These are phyloP conservation scores for Sisymbrium irio DNA, from an alignment of 345 rosid species.

Conservation along the genomic window DNA sequence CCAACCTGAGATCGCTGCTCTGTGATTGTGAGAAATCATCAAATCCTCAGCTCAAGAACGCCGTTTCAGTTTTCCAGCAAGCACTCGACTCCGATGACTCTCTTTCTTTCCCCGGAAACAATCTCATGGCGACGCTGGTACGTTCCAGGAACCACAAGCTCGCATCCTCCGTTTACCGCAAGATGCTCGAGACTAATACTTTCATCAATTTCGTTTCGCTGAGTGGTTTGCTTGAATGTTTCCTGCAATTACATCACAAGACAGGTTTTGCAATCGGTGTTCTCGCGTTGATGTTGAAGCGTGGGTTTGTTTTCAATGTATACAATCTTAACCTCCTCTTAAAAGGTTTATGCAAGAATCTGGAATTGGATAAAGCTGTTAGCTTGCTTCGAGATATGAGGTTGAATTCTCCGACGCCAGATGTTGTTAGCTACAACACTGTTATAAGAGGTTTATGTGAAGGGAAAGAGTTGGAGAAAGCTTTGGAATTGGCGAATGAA, in stretches of 20 bases:
- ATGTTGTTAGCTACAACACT: constrained; percentile 48
- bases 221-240: constrained; percentile 55
- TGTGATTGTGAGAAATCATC: constrained; percentile 35
- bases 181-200: constrained; percentile 39
- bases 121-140: constrained; percentile 49
- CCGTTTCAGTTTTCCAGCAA: constrained; percentile 44
- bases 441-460: constrained; percentile 54
- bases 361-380: constrained; percentile 34
- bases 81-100: constrained; percentile 37
- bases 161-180: constrained; percentile 46
- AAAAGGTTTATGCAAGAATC: constrained; percentile 53
- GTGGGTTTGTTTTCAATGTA: constrained; percentile 48
- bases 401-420: constrained; percentile 33
- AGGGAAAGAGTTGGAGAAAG: constrained; percentile 40
- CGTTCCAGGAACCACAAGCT: constrained; percentile 49
- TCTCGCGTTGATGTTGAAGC: constrained; percentile 49
- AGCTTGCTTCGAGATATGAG: constrained; percentile 46
- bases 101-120: constrained; percentile 41
- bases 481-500: constrained; percentile 38
- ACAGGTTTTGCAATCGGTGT: constrained; percentile 46
- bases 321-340: constrained; percentile 48
- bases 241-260: constrained; percentile 36
- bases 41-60: constrained; percentile 35
- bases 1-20: constrained; percentile 41
- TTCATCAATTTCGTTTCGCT: constrained; percentile 44